A percentile compares a stretch with the other conserved stretches of the same genome.
Evolutionary conservation across 2,329 filamentous ascomycete species (phyloP).

Genomic region (Epichloe sibirici): DNA sequence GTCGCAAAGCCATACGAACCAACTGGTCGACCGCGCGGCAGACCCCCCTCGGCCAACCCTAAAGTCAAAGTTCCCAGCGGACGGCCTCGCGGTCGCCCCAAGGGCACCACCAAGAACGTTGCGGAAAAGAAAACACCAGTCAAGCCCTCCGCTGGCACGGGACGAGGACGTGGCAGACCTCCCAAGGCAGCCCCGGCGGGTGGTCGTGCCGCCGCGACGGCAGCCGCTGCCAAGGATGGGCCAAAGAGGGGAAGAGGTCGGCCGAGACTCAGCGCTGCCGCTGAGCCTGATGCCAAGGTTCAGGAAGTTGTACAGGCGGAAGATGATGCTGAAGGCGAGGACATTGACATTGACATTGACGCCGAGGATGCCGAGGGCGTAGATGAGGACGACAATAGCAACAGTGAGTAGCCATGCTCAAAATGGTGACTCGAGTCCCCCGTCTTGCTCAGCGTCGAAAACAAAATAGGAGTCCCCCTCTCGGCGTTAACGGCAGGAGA

Average conservation of each 20-base stretch:
- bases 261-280: background rate
- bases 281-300: background rate
- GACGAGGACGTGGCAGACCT: slow-evolving; percentile 18
- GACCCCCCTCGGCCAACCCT: slow-evolving; percentile 26
- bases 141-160: slow-evolving; percentile 9
- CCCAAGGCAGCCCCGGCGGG: slow-evolving; percentile 12
- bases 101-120: slow-evolving; percentile 25
- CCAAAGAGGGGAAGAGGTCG: slow-evolving; percentile 9
- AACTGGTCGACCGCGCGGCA: slow-evolving; percentile 30
- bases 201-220: slow-evolving; percentile 3
- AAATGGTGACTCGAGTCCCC: background rate
- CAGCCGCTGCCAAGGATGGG: slow-evolving; percentile 9
- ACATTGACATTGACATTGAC: slow-evolving; percentile 10
- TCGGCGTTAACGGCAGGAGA: background rate
- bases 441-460: slow-evolving; percentile 1
- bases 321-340: slow-evolving; percentile 16
- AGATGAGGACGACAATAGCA: slow-evolving; percentile 8
- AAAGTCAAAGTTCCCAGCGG: slow-evolving; percentile 24
- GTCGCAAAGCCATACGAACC: slow-evolving; percentile 24
- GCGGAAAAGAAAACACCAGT: slow-evolving; percentile 6
- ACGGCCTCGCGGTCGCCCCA: slow-evolving; percentile 35
- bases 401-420: slow-evolving; percentile 7
- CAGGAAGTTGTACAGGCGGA: slow-evolving; percentile 2
- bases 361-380: slow-evolving; percentile 12
- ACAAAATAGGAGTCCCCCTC: background rate